Evolutionary conservation across 305 asterid genomes (phyloP), one percentile per base, ranked within the genome.

Genomic region (Striga hermonthica): DNA sequence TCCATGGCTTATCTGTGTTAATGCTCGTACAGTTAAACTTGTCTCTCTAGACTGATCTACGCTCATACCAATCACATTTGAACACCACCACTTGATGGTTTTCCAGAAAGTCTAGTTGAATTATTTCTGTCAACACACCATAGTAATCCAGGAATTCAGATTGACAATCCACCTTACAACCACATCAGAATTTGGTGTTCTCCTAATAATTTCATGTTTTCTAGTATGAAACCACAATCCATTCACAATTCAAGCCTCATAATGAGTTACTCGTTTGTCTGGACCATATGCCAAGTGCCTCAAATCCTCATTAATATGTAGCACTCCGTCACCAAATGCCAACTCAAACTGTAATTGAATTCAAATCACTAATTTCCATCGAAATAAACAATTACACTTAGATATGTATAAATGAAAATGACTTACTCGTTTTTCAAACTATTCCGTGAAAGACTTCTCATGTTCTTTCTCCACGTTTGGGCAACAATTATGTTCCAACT

Each of bases 181-280:
- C 1, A 22, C 31, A 22, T 2, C 31, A 22, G 31, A 22, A 22
- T 22, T 22, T 22, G 1, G 31, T 22, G 31, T 22, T 22, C 31
- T 22, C 31, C 31, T 22, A 22, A 22, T 22, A 22, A 22, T 2
- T 22, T 22, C 31, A 22, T 22, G 31, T 22, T 22, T 22, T 22
- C 31, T 41, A 41, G 7, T 49, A 8, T 49, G 55, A 49, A 49
- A 49, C 1, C 41, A 3, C 10, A 66, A 57, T 9, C 38, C 71
- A 66, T 66, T 57, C 13, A 66, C 57, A 28, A 57, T 45, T 6
- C 72, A 68, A 14, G 40, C 59, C 9, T 58, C 60, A 38, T 47
- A 58, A 22, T 43, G 68, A 43, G 58, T 53, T 15, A 61, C 68
- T 4, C 62, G 60, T 60, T 40, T 50, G 36, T 69, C 67, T 37